A percentile compares a stretch with the other conserved stretches of the same genome.
Evolutionary conservation across 805 yeast genomes (phyloP).

Genomic region (Ogataea ganodermae): DNA sequence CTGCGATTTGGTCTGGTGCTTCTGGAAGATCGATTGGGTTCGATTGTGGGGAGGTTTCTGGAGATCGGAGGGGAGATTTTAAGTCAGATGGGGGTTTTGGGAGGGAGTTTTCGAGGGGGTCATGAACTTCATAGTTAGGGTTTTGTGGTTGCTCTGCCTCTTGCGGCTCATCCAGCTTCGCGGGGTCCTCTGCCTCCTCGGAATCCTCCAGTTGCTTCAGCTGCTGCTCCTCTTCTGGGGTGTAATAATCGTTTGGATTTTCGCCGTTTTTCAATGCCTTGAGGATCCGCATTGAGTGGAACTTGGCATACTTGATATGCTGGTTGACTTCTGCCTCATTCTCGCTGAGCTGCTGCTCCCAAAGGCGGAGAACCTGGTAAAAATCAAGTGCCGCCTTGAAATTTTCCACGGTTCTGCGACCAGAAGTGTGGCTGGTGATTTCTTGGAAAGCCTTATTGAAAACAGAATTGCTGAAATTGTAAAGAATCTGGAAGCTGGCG

Average conservation of each 20-base stretch:
- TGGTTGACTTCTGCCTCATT: conserved; percentile 27
- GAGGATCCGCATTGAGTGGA: conserved; percentile 59
- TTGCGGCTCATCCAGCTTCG: neutral
- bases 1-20: conserved; percentile 24
- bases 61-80: conserved; percentile 7
- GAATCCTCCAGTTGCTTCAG: conserved; percentile 15
- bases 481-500: conserved; percentile 55
- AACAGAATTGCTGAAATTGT: conserved; percentile 58
- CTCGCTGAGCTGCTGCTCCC: conserved; percentile 33
- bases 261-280: conserved; percentile 48
- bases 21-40: conserved; percentile 14
- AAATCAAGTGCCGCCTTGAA: conserved; percentile 59
- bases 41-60: neutral
- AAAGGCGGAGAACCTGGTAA: conserved; percentile 49
- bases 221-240: conserved; percentile 39
- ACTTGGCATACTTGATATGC: conserved; percentile 63
- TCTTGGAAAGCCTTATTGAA: conserved; percentile 56
- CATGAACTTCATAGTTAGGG: neutral
- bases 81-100: conserved; percentile 20
- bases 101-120: conserved; percentile 2
- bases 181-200: neutral
- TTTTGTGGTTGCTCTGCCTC: neutral
- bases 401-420: conserved; percentile 49
- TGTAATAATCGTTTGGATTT: conserved; percentile 58
- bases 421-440: conserved; percentile 43